phyloP scores from a whole-genome alignment of 805 yeast species.

The Saturnispora halmiae region DNA sequence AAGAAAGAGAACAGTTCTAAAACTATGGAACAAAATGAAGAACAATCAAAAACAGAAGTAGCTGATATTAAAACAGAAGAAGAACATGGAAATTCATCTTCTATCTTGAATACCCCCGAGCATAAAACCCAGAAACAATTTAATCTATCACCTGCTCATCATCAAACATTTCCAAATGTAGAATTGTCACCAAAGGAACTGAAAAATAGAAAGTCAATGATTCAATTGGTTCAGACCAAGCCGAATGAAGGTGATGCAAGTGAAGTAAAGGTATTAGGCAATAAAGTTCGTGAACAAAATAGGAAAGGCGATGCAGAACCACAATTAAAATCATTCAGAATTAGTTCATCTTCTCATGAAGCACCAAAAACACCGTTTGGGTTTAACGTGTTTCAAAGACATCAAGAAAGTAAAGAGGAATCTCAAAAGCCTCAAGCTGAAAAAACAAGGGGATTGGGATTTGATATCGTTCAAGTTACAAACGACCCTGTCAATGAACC shows the following conservation, averaged over 20 bases:
- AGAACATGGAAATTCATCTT: too few relatives aligned
- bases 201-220: slow-evolving; percentile 8
- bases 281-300: background rate
- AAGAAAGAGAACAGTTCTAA: background rate
- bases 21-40: background rate
- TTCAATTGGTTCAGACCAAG: slow-evolving; percentile 7
- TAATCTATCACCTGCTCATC: slow-evolving; percentile 6
- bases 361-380: background rate
- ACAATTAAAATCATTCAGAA: slow-evolving; percentile 13
- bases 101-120: background rate
- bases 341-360: slow-evolving; percentile 1
- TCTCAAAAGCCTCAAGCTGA: too few relatives aligned
- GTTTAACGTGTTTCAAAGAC: background rate
- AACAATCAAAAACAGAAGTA: too few relatives aligned
- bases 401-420: background rate
- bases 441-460: slow-evolving; percentile 4
- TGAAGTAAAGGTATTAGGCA: background rate
- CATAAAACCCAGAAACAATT: background rate
- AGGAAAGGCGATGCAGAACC: background rate
- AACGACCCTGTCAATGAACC: background rate
- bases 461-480: slow-evolving; percentile 4
- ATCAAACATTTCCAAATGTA: background rate
- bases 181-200: slow-evolving; percentile 1
- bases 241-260: background rate
- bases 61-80: background rate